Conservation (phyloP, 306 rosid species). For the Sechiopsis laciniata region DNA sequence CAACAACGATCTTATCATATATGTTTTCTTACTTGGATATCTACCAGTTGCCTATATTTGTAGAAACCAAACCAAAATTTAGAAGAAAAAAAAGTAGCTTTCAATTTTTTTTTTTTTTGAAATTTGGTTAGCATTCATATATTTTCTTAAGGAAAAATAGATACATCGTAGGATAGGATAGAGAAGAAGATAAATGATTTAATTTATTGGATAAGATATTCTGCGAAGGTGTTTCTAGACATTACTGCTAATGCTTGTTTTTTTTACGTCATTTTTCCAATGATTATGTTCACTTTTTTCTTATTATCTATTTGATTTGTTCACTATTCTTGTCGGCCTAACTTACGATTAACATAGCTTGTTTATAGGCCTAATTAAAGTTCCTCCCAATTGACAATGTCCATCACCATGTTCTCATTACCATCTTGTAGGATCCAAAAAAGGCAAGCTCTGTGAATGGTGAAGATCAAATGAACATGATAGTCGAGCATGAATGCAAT, state of each 20-base stretch:
- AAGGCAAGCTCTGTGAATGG: conserved; percentile 24
- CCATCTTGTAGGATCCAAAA: conserved; percentile 40
- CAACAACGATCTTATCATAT: too few species aligned
- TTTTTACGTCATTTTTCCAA: not conserved
- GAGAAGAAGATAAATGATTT: not conserved
- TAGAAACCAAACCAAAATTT: too few species aligned
- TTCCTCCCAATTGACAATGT: not conserved
- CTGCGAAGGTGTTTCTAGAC: not conserved
- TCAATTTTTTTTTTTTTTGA: too few species aligned
- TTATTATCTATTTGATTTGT: not conserved
- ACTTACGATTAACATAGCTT: not conserved
- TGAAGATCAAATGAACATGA: conserved; percentile 30
- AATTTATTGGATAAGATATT: not conserved
- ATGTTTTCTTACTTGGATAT: too few species aligned
- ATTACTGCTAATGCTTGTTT: not conserved
- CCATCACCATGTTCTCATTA: not conserved
- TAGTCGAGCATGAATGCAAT: conserved; percentile 24
- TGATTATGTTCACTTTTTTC: not conserved
- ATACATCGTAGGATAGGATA: too few species aligned
- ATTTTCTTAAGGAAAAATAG: too few species aligned
- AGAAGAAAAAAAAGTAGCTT: too few species aligned
- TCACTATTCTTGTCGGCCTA: not conserved
- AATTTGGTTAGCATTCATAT: too few species aligned
- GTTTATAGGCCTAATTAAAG: not conserved
- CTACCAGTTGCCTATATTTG: too few species aligned